Base-by-base conservation (phyloP, 2,329 filamentous ascomycete genomes). In the Fusarium odoratissimum region DNA sequence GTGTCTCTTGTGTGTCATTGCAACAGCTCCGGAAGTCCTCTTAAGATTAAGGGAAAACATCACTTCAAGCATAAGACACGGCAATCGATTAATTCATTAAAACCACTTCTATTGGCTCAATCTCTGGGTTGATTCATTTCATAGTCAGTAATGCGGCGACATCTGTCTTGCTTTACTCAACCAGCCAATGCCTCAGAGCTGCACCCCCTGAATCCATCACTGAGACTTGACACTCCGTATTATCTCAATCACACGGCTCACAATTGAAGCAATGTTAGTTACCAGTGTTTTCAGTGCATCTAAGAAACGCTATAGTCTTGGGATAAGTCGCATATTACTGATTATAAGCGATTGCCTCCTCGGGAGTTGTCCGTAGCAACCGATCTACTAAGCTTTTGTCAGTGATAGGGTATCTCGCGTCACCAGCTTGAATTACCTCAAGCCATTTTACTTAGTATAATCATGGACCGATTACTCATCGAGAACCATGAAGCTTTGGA, bases 241-340 rank as follows among this genome's bases (percentile, higher is more conserved):
- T 35, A 6, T 9, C 16, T 35, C 35, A 23, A 30, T 21, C 10
- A 38, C 28, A 4, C 2, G 33, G 28, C 12, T 13, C 16, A 5
- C 1, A 17, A 25, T 9, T 33, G n/a, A 35, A 19, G 13, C n/a
- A 4, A 2, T n/a, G 3, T 28, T 38, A 17, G 23, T 9, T 3
- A 5, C 16, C 3, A 5, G 7, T 25, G 10, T 6, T n/a, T 28
- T 28, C 4, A 12, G 8, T 38, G 10, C 3, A 38, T 17, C 6
- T 4, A 7, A 3, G 1, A 2, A 35, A 19, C 6, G 6, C 46
- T 51, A 2, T 0, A 33, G 11, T 33, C 23, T 16, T n/a, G 1
- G 1, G 6, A 21, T 23, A 31, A 23, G 5, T 23, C 8, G 10
- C 5, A 33, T 33, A 19, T 3, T 9, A 10, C 8, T 4, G n/a